Base-by-base conservation (phyloP, 148 eudicot species). In the Rhododendron kiyosumense region DNA sequence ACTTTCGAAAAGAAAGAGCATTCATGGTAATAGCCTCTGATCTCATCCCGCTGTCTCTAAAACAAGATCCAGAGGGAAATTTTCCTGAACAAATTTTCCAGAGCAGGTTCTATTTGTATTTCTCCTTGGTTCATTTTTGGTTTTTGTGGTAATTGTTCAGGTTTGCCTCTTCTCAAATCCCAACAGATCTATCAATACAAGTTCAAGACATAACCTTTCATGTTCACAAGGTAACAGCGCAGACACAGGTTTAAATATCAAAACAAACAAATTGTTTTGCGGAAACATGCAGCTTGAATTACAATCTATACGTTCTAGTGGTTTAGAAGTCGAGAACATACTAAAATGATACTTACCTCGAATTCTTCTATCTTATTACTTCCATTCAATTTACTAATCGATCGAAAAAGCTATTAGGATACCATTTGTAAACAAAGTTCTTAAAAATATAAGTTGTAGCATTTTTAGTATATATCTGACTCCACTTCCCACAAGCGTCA, bases 221-320 rank as follows among this genome's bases (percentile, higher is more conserved):
- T 81, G 90, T 89, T 81, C 95, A 92, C 91, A 95, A 93, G 98
- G 98, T 94, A 93, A 24, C 82, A 84, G 8, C n/a, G 32, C 48
- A 26, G 36, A 30, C 51, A 78, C 24, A 4, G 1, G 6, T 36
- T 46, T 7, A 46, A 45, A 5, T 78, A 3, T n/a, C 32, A 46
- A 78, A 10, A 46, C 15, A 24, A 30, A 12, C 4, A 22, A 77
- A 22, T 36, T 41, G 80, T 41, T 77, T 8, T 77, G 54, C 46
- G 43, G n/a, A 78, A 45, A 12, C 52, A 78, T 46, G 49, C 12
- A 79, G 30, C 28, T 63, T 63, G n/a, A 63, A 63, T 24, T 63
- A 63, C 69, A 63, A n/a, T 63, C 69, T 63, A 63, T 9, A 24
- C 69, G 3, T 22, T 63, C 1, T 8, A 8, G 30, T 63, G 9